phyloP scores from a whole-genome alignment of 2,329 filamentous ascomycete species.

The Penicillium crustosum region DNA sequence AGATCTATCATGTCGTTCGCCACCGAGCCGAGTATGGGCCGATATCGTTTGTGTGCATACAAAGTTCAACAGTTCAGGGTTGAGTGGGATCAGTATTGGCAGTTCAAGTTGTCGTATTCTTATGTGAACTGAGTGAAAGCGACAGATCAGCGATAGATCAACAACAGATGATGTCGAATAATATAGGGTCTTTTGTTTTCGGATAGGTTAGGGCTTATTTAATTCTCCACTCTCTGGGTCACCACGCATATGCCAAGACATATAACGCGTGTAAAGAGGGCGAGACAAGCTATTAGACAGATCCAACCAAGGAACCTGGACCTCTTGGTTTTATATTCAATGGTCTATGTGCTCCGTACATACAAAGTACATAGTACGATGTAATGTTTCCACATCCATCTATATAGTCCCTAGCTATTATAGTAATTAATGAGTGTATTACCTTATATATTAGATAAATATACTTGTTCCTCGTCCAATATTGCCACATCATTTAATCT shows the following conservation, averaged over 20 bases:
- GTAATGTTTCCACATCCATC: background rate
- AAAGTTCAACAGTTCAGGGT: background rate
- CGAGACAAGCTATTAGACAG: slow-evolving; percentile 3
- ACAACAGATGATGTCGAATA: background rate
- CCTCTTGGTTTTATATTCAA: slow-evolving; percentile 1
- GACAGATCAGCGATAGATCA: background rate
- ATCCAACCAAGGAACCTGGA: background rate
- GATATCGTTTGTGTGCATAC: background rate
- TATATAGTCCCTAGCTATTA: background rate
- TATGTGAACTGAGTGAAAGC: background rate
- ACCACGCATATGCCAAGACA: slow-evolving; percentile 7
- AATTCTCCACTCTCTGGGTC: background rate
- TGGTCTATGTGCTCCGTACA: too few relatives aligned
- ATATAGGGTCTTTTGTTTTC: background rate
- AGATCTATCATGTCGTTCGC: slow-evolving; percentile 6
- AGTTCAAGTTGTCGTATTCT: background rate
- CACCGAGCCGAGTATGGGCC: background rate
- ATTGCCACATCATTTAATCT: too few relatives aligned
- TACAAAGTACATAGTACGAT: background rate
- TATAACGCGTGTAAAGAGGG: slow-evolving; percentile 5
- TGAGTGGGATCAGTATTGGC: background rate
- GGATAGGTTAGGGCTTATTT: background rate
- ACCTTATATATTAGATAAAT: too few relatives aligned
- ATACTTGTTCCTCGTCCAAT: too few relatives aligned
- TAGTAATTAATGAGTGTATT: background rate